phyloP scores from a whole-genome alignment of 768 basidiomycete species.

The Rhizopogon sp. region DNA sequence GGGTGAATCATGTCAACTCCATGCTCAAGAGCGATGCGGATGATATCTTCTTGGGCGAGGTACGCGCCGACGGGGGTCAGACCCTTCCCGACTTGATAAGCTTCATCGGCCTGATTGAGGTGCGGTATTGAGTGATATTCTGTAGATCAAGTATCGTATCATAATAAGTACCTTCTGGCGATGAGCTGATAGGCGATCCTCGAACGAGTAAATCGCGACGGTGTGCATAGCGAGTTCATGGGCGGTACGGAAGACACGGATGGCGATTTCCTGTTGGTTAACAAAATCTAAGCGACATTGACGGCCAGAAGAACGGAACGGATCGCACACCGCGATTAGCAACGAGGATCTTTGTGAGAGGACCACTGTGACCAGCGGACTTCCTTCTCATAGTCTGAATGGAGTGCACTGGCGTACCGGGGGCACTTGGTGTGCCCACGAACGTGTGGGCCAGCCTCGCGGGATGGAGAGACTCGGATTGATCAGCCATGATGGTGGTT shows the following conservation, averaged over 20 bases:
- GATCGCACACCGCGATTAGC: slow-evolving; percentile 82
- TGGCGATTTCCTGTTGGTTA: slow-evolving; percentile 87
- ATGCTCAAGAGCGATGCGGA: slow-evolving; percentile 93
- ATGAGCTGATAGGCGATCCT: slow-evolving; percentile 95
- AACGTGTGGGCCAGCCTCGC: slow-evolving; percentile 71
- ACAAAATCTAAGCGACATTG: slow-evolving; percentile 1
- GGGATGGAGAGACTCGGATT: slow-evolving; percentile 50
- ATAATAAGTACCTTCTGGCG: slow-evolving; percentile 77
- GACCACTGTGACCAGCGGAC: slow-evolving; percentile 85
- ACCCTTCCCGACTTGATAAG: slow-evolving; percentile 96
- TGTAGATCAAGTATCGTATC: slow-evolving; percentile 13
- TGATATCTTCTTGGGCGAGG: slow-evolving; percentile 96
- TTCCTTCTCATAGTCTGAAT: slow-evolving; percentile 90
- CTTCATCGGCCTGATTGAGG: slow-evolving; percentile 80
- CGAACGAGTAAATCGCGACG: slow-evolving; percentile 96
- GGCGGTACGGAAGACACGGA: slow-evolving; percentile 96
- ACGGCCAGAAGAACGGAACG: slow-evolving; percentile 5
- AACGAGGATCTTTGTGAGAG: slow-evolving; percentile 87
- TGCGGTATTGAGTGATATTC: slow-evolving; percentile 20
- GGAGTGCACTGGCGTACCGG: slow-evolving; percentile 83
- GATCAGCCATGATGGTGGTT: slow-evolving; percentile 22
- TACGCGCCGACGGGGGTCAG: slow-evolving; percentile 96
- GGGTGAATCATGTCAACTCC: slow-evolving; percentile 99
- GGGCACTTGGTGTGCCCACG: slow-evolving; percentile 67
- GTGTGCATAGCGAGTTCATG: slow-evolving; percentile 99